Evolutionary conservation across 1,284 basidiomycete genomes (phyloP).

Genomic region (Cystobasidium sp.): DNA sequence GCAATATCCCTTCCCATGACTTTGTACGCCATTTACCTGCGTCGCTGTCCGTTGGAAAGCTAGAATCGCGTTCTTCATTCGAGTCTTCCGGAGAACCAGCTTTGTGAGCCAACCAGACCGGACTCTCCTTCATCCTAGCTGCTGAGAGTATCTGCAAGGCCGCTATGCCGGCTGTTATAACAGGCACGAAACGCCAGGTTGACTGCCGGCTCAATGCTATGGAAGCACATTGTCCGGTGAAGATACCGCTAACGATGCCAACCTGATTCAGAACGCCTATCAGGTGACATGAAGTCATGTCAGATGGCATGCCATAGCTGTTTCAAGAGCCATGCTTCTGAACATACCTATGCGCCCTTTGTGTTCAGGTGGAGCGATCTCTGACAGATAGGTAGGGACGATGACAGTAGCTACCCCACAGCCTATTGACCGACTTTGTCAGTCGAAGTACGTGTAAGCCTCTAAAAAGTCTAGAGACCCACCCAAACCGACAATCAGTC

Average conservation of each 20-base stretch:
- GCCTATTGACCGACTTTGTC: constrained; percentile 16
- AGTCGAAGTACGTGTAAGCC: background rate
- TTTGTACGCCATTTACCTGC: background rate
- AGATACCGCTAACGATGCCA: constrained; percentile 52
- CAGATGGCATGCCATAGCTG: background rate
- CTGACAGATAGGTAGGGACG: constrained; percentile 57
- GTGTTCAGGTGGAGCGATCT: constrained; percentile 55
- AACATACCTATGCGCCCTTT: constrained; percentile 54
- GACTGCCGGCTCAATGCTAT: constrained; percentile 33
- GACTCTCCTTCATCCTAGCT: constrained; percentile 45
- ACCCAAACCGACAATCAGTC: constrained; percentile 30
- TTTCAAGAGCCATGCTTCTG: background rate
- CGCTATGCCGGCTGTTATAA: constrained; percentile 34
- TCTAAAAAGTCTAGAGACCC: background rate
- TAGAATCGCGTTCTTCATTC: background rate
- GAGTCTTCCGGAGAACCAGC: background rate
- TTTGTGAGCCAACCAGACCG: constrained; percentile 46
- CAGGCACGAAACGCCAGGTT: constrained; percentile 41
- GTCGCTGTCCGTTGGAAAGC: constrained; percentile 38
- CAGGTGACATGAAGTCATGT: background rate
- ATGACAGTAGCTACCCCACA: constrained; percentile 58
- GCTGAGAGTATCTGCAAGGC: constrained; percentile 48
- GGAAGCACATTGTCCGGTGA: constrained; percentile 50
- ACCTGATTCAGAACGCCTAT: constrained; percentile 58
- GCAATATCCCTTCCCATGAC: no score